Conservation (phyloP, 306 rosid species). For the Prunus padus region DNA sequence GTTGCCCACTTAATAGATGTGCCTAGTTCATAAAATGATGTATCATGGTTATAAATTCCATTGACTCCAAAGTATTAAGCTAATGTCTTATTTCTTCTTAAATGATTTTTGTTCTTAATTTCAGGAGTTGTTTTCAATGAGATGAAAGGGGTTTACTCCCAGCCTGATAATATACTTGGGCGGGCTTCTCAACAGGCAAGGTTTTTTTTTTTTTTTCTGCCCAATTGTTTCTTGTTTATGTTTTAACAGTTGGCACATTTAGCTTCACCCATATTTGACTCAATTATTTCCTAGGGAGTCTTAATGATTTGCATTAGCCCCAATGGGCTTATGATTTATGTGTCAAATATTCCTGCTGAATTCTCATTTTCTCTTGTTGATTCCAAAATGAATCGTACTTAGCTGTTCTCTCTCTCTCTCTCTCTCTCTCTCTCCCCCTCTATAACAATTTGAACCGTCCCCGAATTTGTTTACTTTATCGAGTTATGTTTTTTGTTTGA, state of each 20-base stretch:
- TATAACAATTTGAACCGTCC: background rate
- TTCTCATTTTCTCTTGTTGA: too few species aligned
- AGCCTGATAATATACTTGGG: conserved; percentile 88
- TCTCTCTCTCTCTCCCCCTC: background rate
- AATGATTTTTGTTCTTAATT: conserved; percentile 24
- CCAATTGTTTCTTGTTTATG: conserved; percentile 13
- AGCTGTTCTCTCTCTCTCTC: background rate
- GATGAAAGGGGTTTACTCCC: conserved; percentile 99
- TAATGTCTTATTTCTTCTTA: background rate
- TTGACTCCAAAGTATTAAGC: background rate
- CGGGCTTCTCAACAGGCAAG: conserved; percentile 90
- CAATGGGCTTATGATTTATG: background rate
- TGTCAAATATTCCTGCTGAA: background rate
- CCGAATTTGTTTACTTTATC: background rate
- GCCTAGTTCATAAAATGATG: background rate
- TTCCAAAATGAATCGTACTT: background rate
- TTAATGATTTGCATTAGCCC: background rate
- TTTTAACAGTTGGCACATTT: background rate
- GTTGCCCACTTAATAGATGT: conserved; percentile 29
- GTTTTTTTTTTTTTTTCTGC: conserved; percentile 20
- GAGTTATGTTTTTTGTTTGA: background rate
- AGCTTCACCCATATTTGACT: background rate
- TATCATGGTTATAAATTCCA: background rate
- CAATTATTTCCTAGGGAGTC: background rate
- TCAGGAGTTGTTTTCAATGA: conserved; percentile 97